Base-by-base conservation (phyloP, 768 basidiomycete genomes). In the Naganishia friedmannii region DNA sequence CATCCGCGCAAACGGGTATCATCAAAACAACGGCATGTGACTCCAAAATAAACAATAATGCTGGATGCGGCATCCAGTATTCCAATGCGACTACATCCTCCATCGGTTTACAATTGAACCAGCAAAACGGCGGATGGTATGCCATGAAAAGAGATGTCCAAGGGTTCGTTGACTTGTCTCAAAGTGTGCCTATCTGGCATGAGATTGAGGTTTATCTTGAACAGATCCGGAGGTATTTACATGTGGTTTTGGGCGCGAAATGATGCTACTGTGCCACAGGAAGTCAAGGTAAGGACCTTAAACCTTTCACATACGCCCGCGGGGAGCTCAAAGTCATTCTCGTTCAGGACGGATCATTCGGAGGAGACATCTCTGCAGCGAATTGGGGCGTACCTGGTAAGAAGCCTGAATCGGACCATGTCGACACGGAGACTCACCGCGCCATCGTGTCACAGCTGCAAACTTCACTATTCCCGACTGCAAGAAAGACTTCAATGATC, bases 161-260 rank as follows among this genome's bases (percentile, higher is more conserved):
- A 63, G 73, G 73, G 78, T 77, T 70, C 72, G 76, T 75, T 37
- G 23, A 21, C 37, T 46, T 46, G 17, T 32, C 19, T 28, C 39
- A 10, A 21, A 53, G 17, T 63, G 19, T 26, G 39, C 45, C 12
- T 34, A 13, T 19, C 29, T 5, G 29, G 39, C 48, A 42, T 39
- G n/a, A 3, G 53, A 45, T 15, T 65, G 39, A 37, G 4, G 1
- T 39, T 37, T 15, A 9, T 17, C 39, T 8, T 9, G n/a, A n/a
- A 23, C 46, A 79, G 78, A 54, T 76, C 78, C 5, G 79, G 77
- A 2, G 86, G 87, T 28, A 82, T 90, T 48, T 83, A 82, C 65
- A 77, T 89, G 34, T 90, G 87, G 86, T 89, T 87, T 77, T 88
- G 86, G 86, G 75, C 85, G 15, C 81, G 87, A 48, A 72, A 82